Evolutionary conservation across 164 flowering plant species (phyloP), one percentile per base, ranked within the genome.

Genomic region (Macadamia tetraphylla): DNA sequence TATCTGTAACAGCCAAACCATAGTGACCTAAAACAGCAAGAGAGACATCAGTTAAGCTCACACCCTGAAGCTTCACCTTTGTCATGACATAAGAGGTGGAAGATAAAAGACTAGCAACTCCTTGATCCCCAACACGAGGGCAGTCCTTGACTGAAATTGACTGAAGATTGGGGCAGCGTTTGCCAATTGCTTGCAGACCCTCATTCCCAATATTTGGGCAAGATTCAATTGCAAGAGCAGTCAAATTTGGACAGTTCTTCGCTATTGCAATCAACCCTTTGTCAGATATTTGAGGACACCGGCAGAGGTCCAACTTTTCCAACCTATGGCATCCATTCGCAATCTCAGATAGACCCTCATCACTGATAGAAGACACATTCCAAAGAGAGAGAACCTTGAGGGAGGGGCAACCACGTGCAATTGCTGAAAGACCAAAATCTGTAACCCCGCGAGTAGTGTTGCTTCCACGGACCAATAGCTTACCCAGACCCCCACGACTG

Each of bases 21-120:
- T 91, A 93, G 71, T 87, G 93, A 29, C 98, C 98, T 62, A 91
- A 66, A 30, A 89, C 87, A 46, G 98, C 96, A 56, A 91, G 89
- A 49, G 97, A 85, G 3, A 85, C 70, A 78, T 89, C 98, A 8
- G 85, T 82, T 62, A 93, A 70, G 65, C 83, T 85, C 77, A 89
- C 32, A 2, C 70, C 73, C 59, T 91, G 88, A 31, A 93, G 85
- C 86, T 87, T 91, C 9, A 87, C 78, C 78, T 89, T 91, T 23
- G 76, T 67, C 62, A 93, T 58, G 52, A 53, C 67, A 67, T 14
- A 64, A 4, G 89, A 72, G 15, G 86, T 75, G 2, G 88, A 81
- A 29, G 92, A 81, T 18, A 93, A 73, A 71, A 93, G 68, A 55
- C 82, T 62, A 0, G 85, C 79, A 71, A 93, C 74, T 64, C 98